Base-by-base conservation (phyloP, 1,139 yeast genomes). In the Dujonia santamariae region DNA sequence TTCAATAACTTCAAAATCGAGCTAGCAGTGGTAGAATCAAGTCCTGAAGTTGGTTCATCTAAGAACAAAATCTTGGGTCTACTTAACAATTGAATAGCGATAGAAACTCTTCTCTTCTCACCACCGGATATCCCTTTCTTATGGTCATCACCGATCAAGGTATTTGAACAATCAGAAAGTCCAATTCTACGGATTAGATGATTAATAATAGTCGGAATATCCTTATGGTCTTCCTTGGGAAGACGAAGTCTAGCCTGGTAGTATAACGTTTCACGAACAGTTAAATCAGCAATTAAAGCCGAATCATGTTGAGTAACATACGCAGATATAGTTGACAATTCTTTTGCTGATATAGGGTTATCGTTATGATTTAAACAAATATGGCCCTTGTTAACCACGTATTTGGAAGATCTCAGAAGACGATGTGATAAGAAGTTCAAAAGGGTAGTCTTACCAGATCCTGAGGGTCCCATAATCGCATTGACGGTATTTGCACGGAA, bases 41-140 rank as follows among this genome's bases (percentile, higher is more conserved):
- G 64, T 0, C 96, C 96, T 1, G 95, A 84, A 0, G 96, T 86
- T 1, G 96, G 96, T 47, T 87, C 96, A 57, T 87, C 96, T 27
- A 86, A 59, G 37, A 85, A 70, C 31, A 86, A 57, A 21, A 86
- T 71, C 42, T 80, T 80, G 0, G 95, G 94, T 36, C 77, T 76
- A 36, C 80, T 79, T 26, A 85, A 61, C 27, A 86, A 61, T 52
- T 86, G 95, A 30, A 83, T 75, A 2, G 92, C 92, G 54, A 86
- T 85, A 0, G 92, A 80, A 1, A 86, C 85, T 44, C 96, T 71
- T 48, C 95, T 64, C 48, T 83, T 84, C 49, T 86, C 95, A 37
- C 95, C 96, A 9, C 96, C 96, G 20, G 92, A 81, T 6, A 86
- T 73, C 3, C 95, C 96, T 46, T 85, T 85, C 4, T 77, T 68